Evolutionary conservation across 2,329 filamentous ascomycete species (phyloP), one percentile per base, ranked within the genome.

Genomic region (Cladorrhinum sp.): DNA sequence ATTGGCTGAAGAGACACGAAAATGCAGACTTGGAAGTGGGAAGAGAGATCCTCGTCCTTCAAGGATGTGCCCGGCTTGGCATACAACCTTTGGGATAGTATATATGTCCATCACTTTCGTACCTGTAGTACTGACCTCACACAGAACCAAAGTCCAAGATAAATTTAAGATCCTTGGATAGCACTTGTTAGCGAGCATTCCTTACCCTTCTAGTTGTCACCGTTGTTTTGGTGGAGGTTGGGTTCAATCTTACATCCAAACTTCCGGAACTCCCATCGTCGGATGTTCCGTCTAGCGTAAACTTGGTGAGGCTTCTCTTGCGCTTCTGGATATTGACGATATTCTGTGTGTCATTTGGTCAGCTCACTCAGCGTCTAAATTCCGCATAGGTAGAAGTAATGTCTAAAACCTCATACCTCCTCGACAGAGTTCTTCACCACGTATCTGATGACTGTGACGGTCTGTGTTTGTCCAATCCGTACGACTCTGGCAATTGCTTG

Each of bases 401-500:
- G 22, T 41, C 8, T 23, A n/a, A 22, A 13, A 48, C 9, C 36
- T 18, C 32, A 38, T 12, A 62, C 60, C 60, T 58, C 50, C 12
- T 63, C 54, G 22, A 63, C 50, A 1, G 57, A 51, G 7, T 51
- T 24, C 36, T 18, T 25, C 3, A 56, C 50, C 1, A 60, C 48
- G 32, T 59, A 62, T 36, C 57, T 55, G 3, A 59, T 20, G 1
- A 59, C 49, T 8, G 53, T 55, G 0, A 62, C 60, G 2, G 22
- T 51, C 2, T 25, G 24, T 1, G n/a, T 56, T 27, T 62, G 60
- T 1, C 60, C 60, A 45, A 62, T 57, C n/a, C 56, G 52, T 2
- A 23, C 20, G 3, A 56, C 60, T 24, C 60, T 16, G 13, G 51
- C 60, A 2, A 62, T 56, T 2, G 60, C 60, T 16, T 62, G 56